Base-by-base conservation (phyloP, 164 flowering plant species). In the Warburgia ugandensis region DNA sequence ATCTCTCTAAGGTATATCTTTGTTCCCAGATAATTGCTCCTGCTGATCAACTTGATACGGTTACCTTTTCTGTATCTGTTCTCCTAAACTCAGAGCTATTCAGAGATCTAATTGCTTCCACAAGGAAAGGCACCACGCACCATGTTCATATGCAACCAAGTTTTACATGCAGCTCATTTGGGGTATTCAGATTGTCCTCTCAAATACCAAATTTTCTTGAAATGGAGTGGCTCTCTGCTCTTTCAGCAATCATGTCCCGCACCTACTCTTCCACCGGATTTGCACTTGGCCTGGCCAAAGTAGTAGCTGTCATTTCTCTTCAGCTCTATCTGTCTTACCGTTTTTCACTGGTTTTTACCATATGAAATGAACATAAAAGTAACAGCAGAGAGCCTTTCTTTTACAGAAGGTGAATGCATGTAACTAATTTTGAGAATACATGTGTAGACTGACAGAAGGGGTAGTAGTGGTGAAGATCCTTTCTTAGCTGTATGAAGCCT, bases 171-270 rank as follows among this genome's bases (percentile, higher is more conserved):
- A 84, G 54, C 22, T 74, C 3, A 84, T 86, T 59, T 95, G 97
- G 45, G 63, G 45, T 4, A 27, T 76, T 36, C 84, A 89, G 63
- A 48, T 84, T 3, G 26, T 76, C 2, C 59, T 89, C 95, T 29
- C 94, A 80, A 48, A 84, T 84, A 19, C 95, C 94, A 4, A 60
- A 84, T 64, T 75, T 86, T 35, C 84, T 74, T 31, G 53, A 77
- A 54, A 81, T 78, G 73, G 69, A 29, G 25, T 81, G 90, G 90
- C 78, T 89, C 11, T 86, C 95, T 6, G 23, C 73, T 30, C 45
- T 83, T 7, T 87, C 95, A 1, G 81, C 90, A 17, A 39, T 75
- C 58, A 85, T 82, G 94, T 82, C 94, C 50, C 78, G 82, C 56
- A 53, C 66, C 29, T 85, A 85, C 63, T 55, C 94, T 16, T 58